Conservation (phyloP, 1,284 basidiomycete species). For the Farysia itapuensis region DNA sequence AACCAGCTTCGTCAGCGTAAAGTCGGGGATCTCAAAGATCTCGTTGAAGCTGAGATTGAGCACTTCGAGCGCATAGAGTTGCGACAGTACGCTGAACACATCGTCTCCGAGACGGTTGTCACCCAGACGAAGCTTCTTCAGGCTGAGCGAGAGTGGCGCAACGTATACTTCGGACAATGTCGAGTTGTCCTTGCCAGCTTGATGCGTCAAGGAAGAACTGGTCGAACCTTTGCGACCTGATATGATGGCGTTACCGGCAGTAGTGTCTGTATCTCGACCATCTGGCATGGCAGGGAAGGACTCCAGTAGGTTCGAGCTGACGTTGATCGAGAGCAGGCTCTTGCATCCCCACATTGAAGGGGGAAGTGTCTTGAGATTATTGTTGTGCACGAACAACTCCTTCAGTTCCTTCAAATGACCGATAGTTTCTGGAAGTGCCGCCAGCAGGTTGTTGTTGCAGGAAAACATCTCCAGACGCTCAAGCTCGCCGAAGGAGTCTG, state of each 20-base stretch:
- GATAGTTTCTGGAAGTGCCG: conserved; percentile 74
- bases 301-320: conserved; percentile 83
- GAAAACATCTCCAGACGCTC: conserved; percentile 73
- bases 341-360: conserved; percentile 81
- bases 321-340: conserved; percentile 75
- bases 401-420: conserved; percentile 77
- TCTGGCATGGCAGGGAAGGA: conserved; percentile 69
- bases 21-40: conserved; percentile 75
- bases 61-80: conserved; percentile 65
- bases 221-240: conserved; percentile 54
- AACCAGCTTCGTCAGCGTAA: conserved; percentile 73
- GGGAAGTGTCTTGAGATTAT: conserved; percentile 80
- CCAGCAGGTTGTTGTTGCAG: conserved; percentile 86
- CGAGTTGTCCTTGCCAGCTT: conserved; percentile 5
- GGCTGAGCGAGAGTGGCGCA: conserved; percentile 72
- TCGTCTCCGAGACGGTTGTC: conserved; percentile 89
- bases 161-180: conserved; percentile 26
- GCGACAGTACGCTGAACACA: conserved; percentile 74
- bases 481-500: conserved; percentile 77
- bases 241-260: conserved; percentile 7
- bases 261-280: conserved; percentile 4
- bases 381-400: conserved; percentile 83
- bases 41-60: conserved; percentile 96
- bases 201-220: conserved; percentile 34
- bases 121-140: conserved; percentile 79